These are phyloP conservation scores for Pythium dissimile DNA, from an alignment of 352 stramenopile genomes.

Conservation along the genomic window DNA sequence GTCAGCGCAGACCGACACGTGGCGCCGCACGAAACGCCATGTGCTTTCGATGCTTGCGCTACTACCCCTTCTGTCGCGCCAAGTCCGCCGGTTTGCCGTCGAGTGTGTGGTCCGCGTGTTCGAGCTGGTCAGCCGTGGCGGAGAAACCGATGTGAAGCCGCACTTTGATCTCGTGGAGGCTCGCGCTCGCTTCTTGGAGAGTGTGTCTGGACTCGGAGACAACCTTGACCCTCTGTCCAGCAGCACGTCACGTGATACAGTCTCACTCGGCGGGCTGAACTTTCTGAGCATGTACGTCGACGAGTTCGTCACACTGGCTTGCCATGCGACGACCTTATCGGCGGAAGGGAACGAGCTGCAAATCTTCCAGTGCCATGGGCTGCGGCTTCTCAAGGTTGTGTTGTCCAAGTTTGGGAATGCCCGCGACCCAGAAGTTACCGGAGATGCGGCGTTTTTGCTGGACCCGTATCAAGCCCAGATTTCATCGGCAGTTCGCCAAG, in stretches of 20 bases:
- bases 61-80: conserved; percentile 65
- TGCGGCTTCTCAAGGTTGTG: conserved; percentile 66
- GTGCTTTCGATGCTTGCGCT: conserved; percentile 56
- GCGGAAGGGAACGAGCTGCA: conserved; percentile 67
- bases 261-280: conserved; percentile 26
- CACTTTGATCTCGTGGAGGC: conserved; percentile 73
- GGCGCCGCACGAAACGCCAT: conserved; percentile 64
- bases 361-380: conserved; percentile 70
- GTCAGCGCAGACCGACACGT: conserved; percentile 57
- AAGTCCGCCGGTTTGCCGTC: conserved; percentile 75
- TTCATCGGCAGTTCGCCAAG: conserved; percentile 72
- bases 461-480: conserved; percentile 85
- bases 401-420: conserved; percentile 52
- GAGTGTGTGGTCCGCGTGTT: conserved; percentile 77
- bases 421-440: conserved; percentile 64
- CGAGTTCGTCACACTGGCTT: conserved; percentile 83
- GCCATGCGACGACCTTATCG: conserved; percentile 69
- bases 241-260: conserved; percentile 7
- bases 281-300: conserved; percentile 88
- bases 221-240: not conserved
- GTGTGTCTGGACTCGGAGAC: conserved; percentile 4
- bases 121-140: conserved; percentile 40
- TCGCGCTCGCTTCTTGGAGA: conserved; percentile 44
- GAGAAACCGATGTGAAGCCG: conserved; percentile 23
- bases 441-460: conserved; percentile 53